Base-by-base conservation (phyloP, 2,329 filamentous ascomycete genomes). In the Paecilomyces dactylethromorphus region DNA sequence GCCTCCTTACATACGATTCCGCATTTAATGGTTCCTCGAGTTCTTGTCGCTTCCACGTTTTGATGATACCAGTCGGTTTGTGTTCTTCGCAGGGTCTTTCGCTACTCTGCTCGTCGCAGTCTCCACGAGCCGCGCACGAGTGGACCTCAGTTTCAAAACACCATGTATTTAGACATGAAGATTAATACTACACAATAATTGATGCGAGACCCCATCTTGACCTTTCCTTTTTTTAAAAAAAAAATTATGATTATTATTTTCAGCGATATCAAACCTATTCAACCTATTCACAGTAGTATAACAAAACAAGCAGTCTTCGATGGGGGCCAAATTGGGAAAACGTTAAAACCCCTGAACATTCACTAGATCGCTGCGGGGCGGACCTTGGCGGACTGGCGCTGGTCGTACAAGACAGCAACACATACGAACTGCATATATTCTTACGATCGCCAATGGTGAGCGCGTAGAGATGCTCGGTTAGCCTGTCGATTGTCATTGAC, bases 151-250 rank as follows among this genome's bases (percentile, higher is more conserved):
- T 45, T 45, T 45, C 18, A 45, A 45, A 18, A 45, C 26, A 18
- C 39, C 39, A 45, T 45, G 39, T 45, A 45, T 45, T 45, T 45
- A 45, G 39, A 45, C 39, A 45, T 45, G 39, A 45, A 45, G 39
- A 45, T 45, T 45, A 39, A 39, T 39, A 5, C 13, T 39, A 39
- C 13, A 39, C 35, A 18, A n/a, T 39, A 45, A 45, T 45, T 45
- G 39, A 45, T 18, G 39, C 18, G n/a, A 45, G 18, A 45, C 18
- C 39, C 39, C 6, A 21, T 59, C 62, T 61, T 59, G 56, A 58
- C 51, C 64, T 59, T 53, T 57, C 55, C 26, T 50, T 29, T 29
- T n/a, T n/a, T n/a, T 35, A 12, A 15, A 15, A 4, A 12, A 15
- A 15, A 15, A 39, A 35, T 35, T 35, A n/a, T 15, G 12, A 39